Base-by-base conservation (phyloP, 2,329 filamentous ascomycete genomes). In the Diplodia mutila region DNA sequence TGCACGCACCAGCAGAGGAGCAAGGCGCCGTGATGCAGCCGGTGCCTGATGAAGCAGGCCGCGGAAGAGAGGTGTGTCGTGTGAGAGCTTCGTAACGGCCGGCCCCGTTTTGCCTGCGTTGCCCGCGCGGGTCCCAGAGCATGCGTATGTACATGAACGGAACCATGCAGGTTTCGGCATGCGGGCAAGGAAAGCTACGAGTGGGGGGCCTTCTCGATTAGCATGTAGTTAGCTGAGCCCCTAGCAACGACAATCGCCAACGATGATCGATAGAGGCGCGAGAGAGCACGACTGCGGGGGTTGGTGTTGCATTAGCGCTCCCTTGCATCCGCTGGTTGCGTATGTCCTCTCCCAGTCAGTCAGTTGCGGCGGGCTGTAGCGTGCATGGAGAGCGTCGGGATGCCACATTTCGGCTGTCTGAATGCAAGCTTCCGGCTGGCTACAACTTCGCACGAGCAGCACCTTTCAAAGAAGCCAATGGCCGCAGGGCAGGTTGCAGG, bases 311-410 rank as follows among this genome's bases (percentile, higher is more conserved):
- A 21, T 63, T 63, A 63, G 59, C 59, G 59, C 42, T 61, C 59
- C 59, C 59, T 63, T 63, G 46, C 59, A 51, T 63, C 59, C 59
- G 59, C 57, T 42, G 57, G 46, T 61, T 61, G 57, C 57, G 57
- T 61, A 37, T 46, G 14, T 16, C 25, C 21, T 16, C 49, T 52
- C 48, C 51, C 4, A 55, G 29, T 37, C 52, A 37, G 53, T 7
- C n/a, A 12, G 18, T 54, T 14, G 52, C 25, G 32, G 27, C 21
- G 34, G 18, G 42, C 34, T n/a, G 55, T 59, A 59, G 55, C 55
- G 55, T 16, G 42, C 21, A 27, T 52, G 49, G 49, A 23, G 49
- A 27, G 25, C 49, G 49, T 21, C 21, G 18, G 42, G 42, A 18
- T 37, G 29, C 53, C 53, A 55, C n/a, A 39, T 23, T 34, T 37